Percentiles rank a stretch among this genome's conserved stretches.
Conservation (phyloP, 352 stramenopile species). For the Phytopythium litorale region DNA sequence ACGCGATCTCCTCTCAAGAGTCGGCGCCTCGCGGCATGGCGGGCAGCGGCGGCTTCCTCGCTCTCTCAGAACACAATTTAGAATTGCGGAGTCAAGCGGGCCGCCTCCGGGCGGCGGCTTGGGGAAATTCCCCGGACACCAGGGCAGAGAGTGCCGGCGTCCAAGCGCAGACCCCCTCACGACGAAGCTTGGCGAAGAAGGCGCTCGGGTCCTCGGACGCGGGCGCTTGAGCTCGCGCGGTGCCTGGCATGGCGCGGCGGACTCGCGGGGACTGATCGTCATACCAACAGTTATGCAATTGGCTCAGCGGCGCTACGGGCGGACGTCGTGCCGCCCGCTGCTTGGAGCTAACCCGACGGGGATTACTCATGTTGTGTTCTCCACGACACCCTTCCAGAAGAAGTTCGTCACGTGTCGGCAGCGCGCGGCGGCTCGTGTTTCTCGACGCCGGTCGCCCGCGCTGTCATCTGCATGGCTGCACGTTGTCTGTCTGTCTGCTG, state of each 20-base stretch:
- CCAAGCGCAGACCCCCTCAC: slow-evolving; percentile 73
- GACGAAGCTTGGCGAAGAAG: slow-evolving; percentile 63
- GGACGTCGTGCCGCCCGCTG: slow-evolving; percentile 58
- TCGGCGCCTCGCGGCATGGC: background rate
- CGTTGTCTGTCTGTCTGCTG: background rate
- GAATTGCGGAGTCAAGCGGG: slow-evolving; percentile 90
- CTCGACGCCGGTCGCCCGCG: slow-evolving; percentile 20
- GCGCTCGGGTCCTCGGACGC: slow-evolving; percentile 10
- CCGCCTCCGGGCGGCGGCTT: slow-evolving; percentile 45
- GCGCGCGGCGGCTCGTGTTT: slow-evolving; percentile 23
- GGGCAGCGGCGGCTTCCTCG: background rate
- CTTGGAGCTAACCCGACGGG: slow-evolving; percentile 88
- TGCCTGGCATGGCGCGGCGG: slow-evolving; percentile 23
- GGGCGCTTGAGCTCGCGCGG: slow-evolving; percentile 16
- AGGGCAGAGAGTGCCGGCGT: slow-evolving; percentile 86
- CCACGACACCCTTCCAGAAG: slow-evolving; percentile 65
- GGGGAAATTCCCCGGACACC: slow-evolving; percentile 90
- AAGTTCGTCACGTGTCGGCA: slow-evolving; percentile 11
- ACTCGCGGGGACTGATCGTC: slow-evolving; percentile 83
- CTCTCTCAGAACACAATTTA: slow-evolving; percentile 89
- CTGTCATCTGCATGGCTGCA: slow-evolving; percentile 9
- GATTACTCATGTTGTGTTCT: slow-evolving; percentile 93
- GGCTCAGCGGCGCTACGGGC: slow-evolving; percentile 52
- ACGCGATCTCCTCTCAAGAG: background rate
- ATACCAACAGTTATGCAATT: slow-evolving; percentile 93